Conservation (phyloP, 108 stramenopile species). For the Nitzschia sp. region DNA sequence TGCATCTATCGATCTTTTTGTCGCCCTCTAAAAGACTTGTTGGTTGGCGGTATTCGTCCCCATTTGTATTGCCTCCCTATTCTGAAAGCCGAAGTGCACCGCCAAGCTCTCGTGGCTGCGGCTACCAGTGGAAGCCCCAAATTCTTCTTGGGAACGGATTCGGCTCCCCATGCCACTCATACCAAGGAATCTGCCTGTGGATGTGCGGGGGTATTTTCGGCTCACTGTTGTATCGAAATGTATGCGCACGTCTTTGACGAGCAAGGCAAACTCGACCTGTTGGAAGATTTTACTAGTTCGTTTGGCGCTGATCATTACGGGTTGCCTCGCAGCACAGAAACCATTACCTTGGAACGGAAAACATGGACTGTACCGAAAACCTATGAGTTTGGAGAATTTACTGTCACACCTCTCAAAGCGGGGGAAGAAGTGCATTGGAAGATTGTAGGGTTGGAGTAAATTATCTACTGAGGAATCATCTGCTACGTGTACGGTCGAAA, state of each 20-base stretch:
- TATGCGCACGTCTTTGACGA: constrained; percentile 96
- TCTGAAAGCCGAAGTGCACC: constrained; percentile 95
- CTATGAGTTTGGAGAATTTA: constrained; percentile 81
- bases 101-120: constrained; percentile 87
- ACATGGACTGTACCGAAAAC: constrained; percentile 80
- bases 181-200: constrained; percentile 90
- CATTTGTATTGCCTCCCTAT: constrained; percentile 99
- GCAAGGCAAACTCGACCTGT: constrained; percentile 82
- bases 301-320: constrained; percentile 95
- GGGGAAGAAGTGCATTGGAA: constrained; percentile 87
- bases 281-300: constrained; percentile 88
- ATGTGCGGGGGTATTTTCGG: constrained; percentile 97
- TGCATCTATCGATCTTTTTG: too few species aligned
- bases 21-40: constrained; percentile 51
- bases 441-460: constrained; percentile 38
- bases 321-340: constrained; percentile 63
- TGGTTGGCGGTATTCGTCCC: constrained; percentile 93
- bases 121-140: constrained; percentile 89
- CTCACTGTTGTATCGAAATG: constrained; percentile 92
- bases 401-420: constrained; percentile 83
- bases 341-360: constrained; percentile 76
- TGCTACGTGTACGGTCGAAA: too few species aligned
- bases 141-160: constrained; percentile 98
- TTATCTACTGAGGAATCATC: too few species aligned
- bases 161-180: constrained; percentile 89